phyloP scores from a whole-genome alignment of 768 basidiomycete genomes.

The Russula virescens region DNA sequence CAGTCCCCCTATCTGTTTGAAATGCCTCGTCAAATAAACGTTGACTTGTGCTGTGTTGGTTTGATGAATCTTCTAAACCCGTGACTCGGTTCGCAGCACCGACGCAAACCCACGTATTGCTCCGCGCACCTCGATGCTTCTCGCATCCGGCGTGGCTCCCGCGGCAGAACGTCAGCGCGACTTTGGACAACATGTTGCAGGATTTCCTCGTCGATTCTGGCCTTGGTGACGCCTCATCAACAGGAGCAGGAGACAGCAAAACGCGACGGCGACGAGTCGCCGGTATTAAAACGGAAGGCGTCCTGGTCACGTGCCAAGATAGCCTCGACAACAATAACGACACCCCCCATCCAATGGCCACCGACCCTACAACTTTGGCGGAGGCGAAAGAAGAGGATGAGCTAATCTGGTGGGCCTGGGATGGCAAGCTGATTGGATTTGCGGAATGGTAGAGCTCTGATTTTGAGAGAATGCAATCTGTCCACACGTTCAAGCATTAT shows the following conservation, averaged over 20 bases:
- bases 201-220: constrained; percentile 34
- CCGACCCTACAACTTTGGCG: neutral
- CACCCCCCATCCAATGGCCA: neutral
- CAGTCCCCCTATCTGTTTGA: constrained; percentile 4
- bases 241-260: constrained; percentile 31
- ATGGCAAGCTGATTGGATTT: constrained; percentile 44
- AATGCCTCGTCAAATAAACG: neutral
- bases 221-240: neutral
- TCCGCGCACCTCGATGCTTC: constrained; percentile 45
- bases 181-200: constrained; percentile 35
- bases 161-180: constrained; percentile 37
- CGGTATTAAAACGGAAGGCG: constrained; percentile 35
- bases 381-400: constrained; percentile 37
- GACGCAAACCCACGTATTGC: constrained; percentile 43
- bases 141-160: constrained; percentile 44
- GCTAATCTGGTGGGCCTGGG: constrained; percentile 50
- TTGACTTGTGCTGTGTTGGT: no score
- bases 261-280: neutral
- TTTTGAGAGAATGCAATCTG: neutral
- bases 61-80: neutral
- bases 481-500: no score
- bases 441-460: constrained; percentile 37
- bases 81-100: constrained; percentile 32
- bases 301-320: constrained; percentile 35
- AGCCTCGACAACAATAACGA: constrained; percentile 11